Evolutionary conservation across 2,329 filamentous ascomycete genomes (phyloP), one percentile per base, ranked within the genome.

Genomic region (Colletotrichum nymphaeae): DNA sequence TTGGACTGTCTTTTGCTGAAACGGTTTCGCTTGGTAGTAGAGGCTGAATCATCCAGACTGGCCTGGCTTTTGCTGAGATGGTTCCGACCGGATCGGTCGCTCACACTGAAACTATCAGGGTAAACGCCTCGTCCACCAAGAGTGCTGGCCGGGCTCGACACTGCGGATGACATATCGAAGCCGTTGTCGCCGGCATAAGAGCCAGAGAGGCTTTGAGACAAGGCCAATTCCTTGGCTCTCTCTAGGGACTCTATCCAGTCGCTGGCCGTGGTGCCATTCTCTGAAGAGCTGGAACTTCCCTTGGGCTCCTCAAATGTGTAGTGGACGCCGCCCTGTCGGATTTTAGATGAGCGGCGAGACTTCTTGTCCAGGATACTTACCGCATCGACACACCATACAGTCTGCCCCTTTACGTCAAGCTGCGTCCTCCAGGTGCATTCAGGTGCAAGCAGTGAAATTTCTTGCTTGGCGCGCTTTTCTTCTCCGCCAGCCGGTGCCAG

Each of bases 1-100:
- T 97, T 97, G 19, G 94, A 97, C 84, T 98, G 95, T 77, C 96
- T 89, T 84, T 97, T 97, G 84, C 95, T 98, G 83, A 98, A 98
- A 62, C 91, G 87, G 77, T 92, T 91, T 62, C 88, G 86, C 80
- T 90, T 92, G 32, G 60, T 70, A 8, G 62, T 65, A 14, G 85
- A 79, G 22, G 83, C 78, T 52, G 85, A 80, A 67, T 91, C 88
- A 35, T 91, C 90, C 28, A 87, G 76, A 75, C 84, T 88, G 56
- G 84, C 86, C 78, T 91, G 90, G 74, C 86, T 89, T 80, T 91
- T 92, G 75, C 85, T 90, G 52, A 92, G 78, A 76, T 91, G 88
- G 74, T 88, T 88, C 67, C 91, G 87, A 60, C 87, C 86, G 60
- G 86, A 83, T 68, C 88, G 85, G 73, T 91, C 90, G 74, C 82